Percentiles rank a stretch among this genome's conserved stretches.
phyloP scores from a whole-genome alignment of 345 rosid species.

The Moringa oleifera region DNA sequence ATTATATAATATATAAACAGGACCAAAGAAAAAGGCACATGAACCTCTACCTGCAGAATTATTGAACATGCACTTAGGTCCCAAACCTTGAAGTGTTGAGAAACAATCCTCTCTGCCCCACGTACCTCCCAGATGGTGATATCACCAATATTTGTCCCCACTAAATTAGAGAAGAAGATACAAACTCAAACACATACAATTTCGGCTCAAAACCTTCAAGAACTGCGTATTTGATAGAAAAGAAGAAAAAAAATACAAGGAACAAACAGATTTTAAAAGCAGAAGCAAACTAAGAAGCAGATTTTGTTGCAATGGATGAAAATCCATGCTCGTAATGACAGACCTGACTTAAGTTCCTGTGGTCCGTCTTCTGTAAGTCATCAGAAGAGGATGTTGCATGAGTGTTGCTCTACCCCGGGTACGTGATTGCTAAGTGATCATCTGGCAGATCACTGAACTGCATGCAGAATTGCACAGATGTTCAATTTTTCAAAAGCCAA shows the following conservation, averaged over 20 bases:
- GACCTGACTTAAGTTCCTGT: conserved; percentile 44
- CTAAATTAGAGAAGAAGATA: conserved; percentile 17
- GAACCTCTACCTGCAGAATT: conserved; percentile 20
- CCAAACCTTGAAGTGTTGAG: conserved; percentile 66
- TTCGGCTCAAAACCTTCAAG: no score
- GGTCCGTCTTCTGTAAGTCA: conserved; percentile 52
- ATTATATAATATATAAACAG: not conserved
- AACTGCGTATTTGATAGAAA: not conserved
- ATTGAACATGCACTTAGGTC: conserved; percentile 46
- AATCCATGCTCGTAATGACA: conserved; percentile 66
- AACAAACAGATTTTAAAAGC: not conserved
- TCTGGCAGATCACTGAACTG: conserved; percentile 45
- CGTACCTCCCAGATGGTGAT: conserved; percentile 59
- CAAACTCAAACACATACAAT: no score
- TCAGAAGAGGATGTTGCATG: conserved; percentile 44
- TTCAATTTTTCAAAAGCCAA: no score
- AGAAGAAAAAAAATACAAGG: conserved; percentile 2
- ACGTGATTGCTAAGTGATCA: conserved; percentile 41
- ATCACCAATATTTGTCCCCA: conserved; percentile 56
- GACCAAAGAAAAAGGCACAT: not conserved
- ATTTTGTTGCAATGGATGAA: conserved; percentile 64
- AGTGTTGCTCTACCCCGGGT: conserved; percentile 44
- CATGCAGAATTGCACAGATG: not conserved
- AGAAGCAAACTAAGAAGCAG: conserved; percentile 56
- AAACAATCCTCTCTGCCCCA: conserved; percentile 40